Base-by-base conservation (phyloP, 164 flowering plant genomes). In the Kingdonia uniflora region DNA sequence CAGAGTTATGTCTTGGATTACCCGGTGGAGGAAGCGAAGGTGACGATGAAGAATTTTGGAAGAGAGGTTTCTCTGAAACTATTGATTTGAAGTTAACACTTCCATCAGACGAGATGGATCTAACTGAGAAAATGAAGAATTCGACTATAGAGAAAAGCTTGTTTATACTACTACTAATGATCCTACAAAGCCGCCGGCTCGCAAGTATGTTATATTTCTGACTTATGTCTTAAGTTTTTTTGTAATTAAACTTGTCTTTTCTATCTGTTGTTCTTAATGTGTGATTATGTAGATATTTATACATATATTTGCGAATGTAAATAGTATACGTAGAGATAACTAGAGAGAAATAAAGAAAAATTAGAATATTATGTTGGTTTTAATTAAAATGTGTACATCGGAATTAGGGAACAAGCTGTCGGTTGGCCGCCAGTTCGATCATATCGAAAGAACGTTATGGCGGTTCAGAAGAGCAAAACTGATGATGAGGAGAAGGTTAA, bases 371-470 rank as follows among this genome's bases (percentile, higher is more conserved):
- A 20, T 15, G 26, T 20, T 3, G 14, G n/a, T 10, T 47, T 47
- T 23, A 47, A 47, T 47, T 47, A 7, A 29, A 29, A 29, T 29
- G n/a, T 29, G 35, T 29, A 29, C 8, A 4, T 3, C 8, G 35
- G 35, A 29, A 29, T 52, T 35, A 85, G 94, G 80, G 79, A 86
- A 45, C 92, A 85, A 56, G 85, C 81, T 35, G 83, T 80, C 53
- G 89, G 95, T 40, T 85, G 95, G 95, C 95, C 95, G 49, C 95
- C 95, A 0, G 81, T 87, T 2, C 64, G 88, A 60, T 73, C 84
- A 2, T 86, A 65, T 76, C 70, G 95, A 19, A 86, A 76, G 76
- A 86, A 76, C 69, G 41, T 72, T 55, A 56, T 83, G 66, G 46
- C 75, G 13, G 74, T 62, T 42, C 83, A 79, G 26, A 81, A 79